Evolutionary conservation across 192 early-diverging fungal species (phyloP), one percentile per base, ranked within the genome.

Genomic region (Coemansia sp.): DNA sequence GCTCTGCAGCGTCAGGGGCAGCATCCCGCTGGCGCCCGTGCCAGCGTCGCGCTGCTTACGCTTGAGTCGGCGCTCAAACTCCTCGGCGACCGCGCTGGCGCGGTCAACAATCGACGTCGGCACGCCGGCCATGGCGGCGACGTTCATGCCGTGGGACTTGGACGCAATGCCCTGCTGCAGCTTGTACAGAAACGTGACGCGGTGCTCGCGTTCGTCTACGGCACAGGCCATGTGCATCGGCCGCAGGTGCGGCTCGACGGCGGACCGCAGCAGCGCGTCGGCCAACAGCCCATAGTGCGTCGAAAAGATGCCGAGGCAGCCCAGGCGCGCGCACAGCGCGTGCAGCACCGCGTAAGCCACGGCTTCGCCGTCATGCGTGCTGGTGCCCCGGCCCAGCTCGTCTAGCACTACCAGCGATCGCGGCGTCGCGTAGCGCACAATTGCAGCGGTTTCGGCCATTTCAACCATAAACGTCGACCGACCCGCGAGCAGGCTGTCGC

Each of bases 381-480:
- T 88, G 3, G 97, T 99, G 5, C 95, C 97, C 28, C 97, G 83
- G 50, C 97, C 97, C 22, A 99, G 82, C 79, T 99, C 95, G 70
- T 99, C 97, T 38, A 99, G 67, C 54, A 98, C 93, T 4, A 97
- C 95, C 53, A 98, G 82, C 7, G 91, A 95, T 0, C 81, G 78
- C 2, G 85, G 86, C 5, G 94, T 94, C 0, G 97, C 95, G 59
- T 98, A 88, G 27, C 84, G 79, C 44, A 99, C 60, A 54, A 99
- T 97, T 41, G 85, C 89, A 26, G 89, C 86, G 0, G 97, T 98
- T 72, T 99, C 97, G 14, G 84, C 79, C 50, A 98, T 80, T 64
- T 99, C 97, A 0, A 89, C 85, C 92, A 97, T 96, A 62, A 99
- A 98, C 5, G 97, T 99, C 12, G 90, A 93, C 38, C 95, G 89